Evolutionary conservation across 176 grass and related monocot genomes (phyloP).

Genomic region (Alloteropsis semialata): DNA sequence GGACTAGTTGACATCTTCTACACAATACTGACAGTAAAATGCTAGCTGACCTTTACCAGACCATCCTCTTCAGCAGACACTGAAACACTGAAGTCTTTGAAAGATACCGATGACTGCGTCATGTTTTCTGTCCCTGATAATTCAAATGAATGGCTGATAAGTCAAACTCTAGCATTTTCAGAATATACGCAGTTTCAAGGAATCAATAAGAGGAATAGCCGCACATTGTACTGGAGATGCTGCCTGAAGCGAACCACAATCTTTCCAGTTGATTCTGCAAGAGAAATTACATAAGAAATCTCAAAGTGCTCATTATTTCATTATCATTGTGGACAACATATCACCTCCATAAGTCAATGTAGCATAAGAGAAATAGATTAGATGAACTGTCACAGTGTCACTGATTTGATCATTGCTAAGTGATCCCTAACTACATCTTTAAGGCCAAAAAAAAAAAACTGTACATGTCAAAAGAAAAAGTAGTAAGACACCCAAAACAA

Average conservation of each 20-base stretch:
- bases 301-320: background rate
- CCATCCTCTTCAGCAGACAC: slow-evolving; percentile 26
- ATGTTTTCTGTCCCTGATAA: slow-evolving; percentile 40
- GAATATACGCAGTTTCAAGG: background rate
- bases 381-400: background rate
- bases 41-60: slow-evolving; percentile 52
- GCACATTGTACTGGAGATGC: slow-evolving; percentile 40
- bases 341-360: background rate
- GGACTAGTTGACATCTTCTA: background rate
- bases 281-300: background rate
- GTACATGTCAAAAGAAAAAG: background rate
- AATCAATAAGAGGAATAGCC: slow-evolving; percentile 14
- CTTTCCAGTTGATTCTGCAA: slow-evolving; percentile 35
- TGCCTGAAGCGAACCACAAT: slow-evolving; percentile 28
- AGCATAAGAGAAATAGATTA: background rate
- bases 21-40: background rate
- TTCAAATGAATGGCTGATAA: background rate
- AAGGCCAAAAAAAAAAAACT: background rate
- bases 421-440: background rate
- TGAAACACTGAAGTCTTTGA: slow-evolving; percentile 44
- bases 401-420: background rate
- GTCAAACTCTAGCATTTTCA: background rate
- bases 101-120: background rate
- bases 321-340: background rate
- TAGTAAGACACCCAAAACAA: background rate